Base-by-base conservation (phyloP, 129 eudicot genomes). In the Saussurea involucrata region DNA sequence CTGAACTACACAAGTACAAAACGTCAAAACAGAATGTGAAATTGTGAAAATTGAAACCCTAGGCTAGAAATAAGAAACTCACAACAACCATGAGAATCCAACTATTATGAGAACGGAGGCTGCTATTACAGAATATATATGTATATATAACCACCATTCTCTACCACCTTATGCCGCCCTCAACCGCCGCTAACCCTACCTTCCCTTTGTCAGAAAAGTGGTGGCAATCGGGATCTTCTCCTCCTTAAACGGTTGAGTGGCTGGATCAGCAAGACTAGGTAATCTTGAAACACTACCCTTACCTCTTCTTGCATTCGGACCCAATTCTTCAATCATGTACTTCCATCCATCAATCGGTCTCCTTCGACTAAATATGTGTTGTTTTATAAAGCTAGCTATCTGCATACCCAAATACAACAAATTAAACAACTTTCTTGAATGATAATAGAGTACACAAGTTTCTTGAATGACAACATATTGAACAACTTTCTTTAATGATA, bases 281-380 rank as follows among this genome's bases (percentile, higher is more conserved):
- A 90, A n/a, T 85, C 97, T 86, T 32, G 95, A 68, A 57, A 85
- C 97, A 24, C 97, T 88, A 7, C 95, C 99, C 66, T 91, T 89
- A 32, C 99, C 95, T 82, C 82, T 89, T 78, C 79, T 89, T 64
- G 99, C 97, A 86, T 95, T 88, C 6, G 99, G 99, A 55, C 99
- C 99, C 36, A 95, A 75, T 73, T 82, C 92, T 76, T 95, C 99
- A 61, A 95, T 95, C 97, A 95, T 95, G 86, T 92, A 95, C 78
- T 88, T 95, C 99, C 99, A 95, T 34, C 99, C 99, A 66, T 95
- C 99, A 28, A 95, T 90, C 1, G 97, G 96, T 76, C 99, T 85
- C 84, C 97, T 83, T n/a, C 97, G 87, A 82, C 99, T 95, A 82
- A 95, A 92, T 83, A 92, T 95, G 79, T 95, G 99, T 29, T 90